Conservation (phyloP, 2,329 filamentous ascomycete species). For the Scolecobasidium constrictum region DNA sequence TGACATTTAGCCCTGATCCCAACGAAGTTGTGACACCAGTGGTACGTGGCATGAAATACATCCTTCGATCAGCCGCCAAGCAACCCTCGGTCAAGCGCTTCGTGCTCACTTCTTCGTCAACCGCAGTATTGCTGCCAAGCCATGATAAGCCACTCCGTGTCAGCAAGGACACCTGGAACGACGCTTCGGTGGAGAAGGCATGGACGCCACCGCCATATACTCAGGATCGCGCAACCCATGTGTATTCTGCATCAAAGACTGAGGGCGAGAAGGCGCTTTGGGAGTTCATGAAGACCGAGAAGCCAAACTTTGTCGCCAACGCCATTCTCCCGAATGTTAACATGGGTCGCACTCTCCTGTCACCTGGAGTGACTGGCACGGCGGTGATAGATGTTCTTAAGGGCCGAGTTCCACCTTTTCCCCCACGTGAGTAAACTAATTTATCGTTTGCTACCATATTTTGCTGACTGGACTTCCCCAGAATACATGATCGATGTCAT, state of each 20-base stretch:
- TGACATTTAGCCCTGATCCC: conserved; percentile 1
- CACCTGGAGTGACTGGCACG: neutral
- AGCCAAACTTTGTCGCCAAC: conserved; percentile 4
- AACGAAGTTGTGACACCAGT: conserved; percentile 7
- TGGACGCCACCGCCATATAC: neutral
- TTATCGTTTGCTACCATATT: conserved; percentile 18
- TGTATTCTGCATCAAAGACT: conserved; percentile 4
- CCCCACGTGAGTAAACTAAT: conserved; percentile 13
- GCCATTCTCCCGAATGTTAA: neutral
- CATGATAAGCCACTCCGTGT: conserved; percentile 1
- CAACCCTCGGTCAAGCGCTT: conserved; percentile 6
- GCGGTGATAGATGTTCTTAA: neutral
- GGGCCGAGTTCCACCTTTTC: conserved; percentile 3
- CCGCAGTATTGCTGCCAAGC: conserved; percentile 1
- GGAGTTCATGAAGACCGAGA: neutral
- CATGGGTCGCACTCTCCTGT: neutral
- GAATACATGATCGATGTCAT: conserved; percentile 35
- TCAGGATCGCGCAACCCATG: neutral
- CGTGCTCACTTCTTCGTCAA: conserved; percentile 9
- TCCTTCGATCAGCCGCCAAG: conserved; percentile 4
- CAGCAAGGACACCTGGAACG: conserved; percentile 7
- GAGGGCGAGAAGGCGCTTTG: conserved; percentile 4
- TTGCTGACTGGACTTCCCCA: conserved; percentile 12
- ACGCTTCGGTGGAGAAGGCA: conserved; percentile 1
- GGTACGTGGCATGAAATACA: neutral